phyloP scores from a whole-genome alignment of 2,329 filamentous ascomycete species.

The Apiospora arundinis region DNA sequence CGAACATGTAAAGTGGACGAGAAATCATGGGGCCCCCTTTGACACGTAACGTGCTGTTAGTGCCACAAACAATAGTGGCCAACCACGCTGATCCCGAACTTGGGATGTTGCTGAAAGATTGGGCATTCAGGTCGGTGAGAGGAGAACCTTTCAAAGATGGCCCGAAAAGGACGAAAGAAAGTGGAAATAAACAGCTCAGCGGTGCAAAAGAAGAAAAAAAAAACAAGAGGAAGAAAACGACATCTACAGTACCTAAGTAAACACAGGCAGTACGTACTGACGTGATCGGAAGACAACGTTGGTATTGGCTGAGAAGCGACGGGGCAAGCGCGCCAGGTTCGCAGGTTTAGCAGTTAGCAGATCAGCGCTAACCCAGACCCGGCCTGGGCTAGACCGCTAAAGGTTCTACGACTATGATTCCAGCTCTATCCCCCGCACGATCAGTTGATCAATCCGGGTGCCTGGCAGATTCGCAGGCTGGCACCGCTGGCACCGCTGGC shows the following conservation, averaged over 20 bases:
- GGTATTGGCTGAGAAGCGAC: neutral
- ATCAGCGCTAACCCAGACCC: neutral
- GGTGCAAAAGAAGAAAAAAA: too few species aligned
- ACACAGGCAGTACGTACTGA: too few species aligned
- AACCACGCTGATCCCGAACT: neutral
- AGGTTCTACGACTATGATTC: too few species aligned
- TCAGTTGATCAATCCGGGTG: neutral
- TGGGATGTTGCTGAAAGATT: neutral
- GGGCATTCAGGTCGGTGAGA: neutral
- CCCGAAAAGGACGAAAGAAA: neutral
- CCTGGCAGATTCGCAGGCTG: neutral
- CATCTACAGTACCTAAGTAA: too few species aligned
- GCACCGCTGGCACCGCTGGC: too few species aligned
- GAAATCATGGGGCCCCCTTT: neutral
- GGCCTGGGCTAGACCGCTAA: conserved; percentile 9
- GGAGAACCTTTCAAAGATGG: neutral
- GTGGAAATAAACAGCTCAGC: too few species aligned
- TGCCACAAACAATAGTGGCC: neutral
- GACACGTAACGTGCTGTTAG: conserved; percentile 8
- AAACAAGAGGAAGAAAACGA: too few species aligned
- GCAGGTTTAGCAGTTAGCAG: neutral
- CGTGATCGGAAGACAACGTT: neutral
- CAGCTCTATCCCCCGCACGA: neutral
- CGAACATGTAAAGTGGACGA: neutral
- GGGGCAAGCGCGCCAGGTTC: too few species aligned